Evolutionary conservation across 2,329 filamentous ascomycete genomes (phyloP), one percentile per base, ranked within the genome.

Genomic region (Knoxdaviesia proteae): DNA sequence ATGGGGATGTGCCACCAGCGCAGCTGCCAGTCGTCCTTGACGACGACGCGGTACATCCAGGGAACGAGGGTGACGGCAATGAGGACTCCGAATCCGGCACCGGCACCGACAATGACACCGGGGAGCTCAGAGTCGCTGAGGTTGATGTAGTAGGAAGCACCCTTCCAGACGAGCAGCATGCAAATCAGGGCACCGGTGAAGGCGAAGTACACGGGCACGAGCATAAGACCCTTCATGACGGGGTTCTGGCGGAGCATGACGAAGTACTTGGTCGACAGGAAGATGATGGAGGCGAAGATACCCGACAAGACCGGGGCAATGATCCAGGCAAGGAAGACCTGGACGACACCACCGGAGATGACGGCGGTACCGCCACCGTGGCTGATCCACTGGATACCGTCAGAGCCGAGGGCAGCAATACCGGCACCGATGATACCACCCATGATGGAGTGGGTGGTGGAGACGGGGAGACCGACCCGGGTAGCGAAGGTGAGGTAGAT

Each of bases 151-250:
- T 63, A 63, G 46, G 52, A 54, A 34, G 60, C 65, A 35, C 64
- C 65, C 55, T 68, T 68, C 64, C 63, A 68, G 47, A 79, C 64
- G 45, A 81, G 70, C 46, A 80, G 69, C 53, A 81, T 71, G 50
- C 63, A 61, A 10, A 75, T 58, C 8, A 75, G 63, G n/a, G 62
- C 62, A n/a, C 65, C 63, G 0, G 71, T 72, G 38, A 74, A 50
- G 51, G 61, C 69, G 50, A 74, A 74, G 57, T 73, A 76, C 45
- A 74, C 46, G n/a, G 71, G 71, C 0, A 74, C 63, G 6, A 63
- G 55, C 41, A 65, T 51, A 42, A 75, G 64, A 32, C 69, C 71
- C 51, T 60, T 67, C 52, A 61, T 61, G 42, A 68, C 63, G 0
- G 71, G 69, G 50, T 70, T 67, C 29, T 56, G 60, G 38, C 69